A percentile compares a stretch with the other conserved stretches of the same genome.
These are phyloP conservation scores for Deuterostichococcus epilithicus DNA, from an alignment of 139 green algal species.

Conservation along the genomic window DNA sequence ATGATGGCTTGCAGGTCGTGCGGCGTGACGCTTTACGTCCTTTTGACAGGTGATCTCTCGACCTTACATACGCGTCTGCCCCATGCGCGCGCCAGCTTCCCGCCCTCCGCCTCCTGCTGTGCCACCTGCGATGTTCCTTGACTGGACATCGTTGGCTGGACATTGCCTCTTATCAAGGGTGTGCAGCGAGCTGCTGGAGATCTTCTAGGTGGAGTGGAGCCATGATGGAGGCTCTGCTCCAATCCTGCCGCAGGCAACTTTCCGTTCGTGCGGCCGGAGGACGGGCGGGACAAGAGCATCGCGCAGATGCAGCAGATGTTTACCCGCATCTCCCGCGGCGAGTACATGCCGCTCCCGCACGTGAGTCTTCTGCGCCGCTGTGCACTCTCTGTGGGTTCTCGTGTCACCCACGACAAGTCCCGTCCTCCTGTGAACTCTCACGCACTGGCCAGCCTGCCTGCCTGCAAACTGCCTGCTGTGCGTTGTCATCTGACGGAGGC, in stretches of 20 bases:
- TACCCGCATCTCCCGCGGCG: constrained; percentile 10
- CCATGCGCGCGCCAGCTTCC: too few relatives aligned
- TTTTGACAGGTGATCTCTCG: constrained; percentile 12
- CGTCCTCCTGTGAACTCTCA: too few relatives aligned
- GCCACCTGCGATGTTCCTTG: too few relatives aligned
- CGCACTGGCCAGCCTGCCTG: too few relatives aligned
- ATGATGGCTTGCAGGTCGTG: constrained; percentile 13
- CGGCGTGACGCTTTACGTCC: constrained; percentile 28
- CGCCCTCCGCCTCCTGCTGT: too few relatives aligned
- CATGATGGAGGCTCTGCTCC: neutral
- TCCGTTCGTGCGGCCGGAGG: constrained; percentile 9
- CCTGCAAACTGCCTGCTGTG: too few relatives aligned
- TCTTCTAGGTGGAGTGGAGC: neutral
- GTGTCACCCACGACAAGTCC: too few relatives aligned
- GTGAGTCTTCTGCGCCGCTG: neutral
- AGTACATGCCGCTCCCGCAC: neutral
- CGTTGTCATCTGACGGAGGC: too few relatives aligned
- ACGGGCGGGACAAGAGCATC: neutral
- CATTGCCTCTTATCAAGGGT: neutral
- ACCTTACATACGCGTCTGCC: neutral
- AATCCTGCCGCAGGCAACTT: constrained; percentile 1
- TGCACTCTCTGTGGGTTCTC: too few relatives aligned
- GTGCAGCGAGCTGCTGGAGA: neutral
- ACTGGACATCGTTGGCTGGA: too few relatives aligned
- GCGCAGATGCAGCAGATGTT: constrained; percentile 17